Conservation (phyloP, 257 asterid genomes). For the Petrea volubilis region DNA sequence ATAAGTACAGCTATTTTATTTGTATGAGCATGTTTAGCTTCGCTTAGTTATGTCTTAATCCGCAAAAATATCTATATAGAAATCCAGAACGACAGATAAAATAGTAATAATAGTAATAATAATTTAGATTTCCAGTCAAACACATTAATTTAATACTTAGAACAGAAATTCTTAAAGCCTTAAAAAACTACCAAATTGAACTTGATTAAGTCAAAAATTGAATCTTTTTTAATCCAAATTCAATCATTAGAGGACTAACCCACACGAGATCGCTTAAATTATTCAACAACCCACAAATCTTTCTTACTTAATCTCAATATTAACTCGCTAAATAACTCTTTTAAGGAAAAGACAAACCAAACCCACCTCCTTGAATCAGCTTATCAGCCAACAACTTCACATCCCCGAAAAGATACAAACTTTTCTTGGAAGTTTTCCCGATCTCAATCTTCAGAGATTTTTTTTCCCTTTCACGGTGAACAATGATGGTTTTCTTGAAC, state of each 20-base stretch:
- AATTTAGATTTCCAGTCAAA: constrained; percentile 42
- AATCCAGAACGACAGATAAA: constrained; percentile 38
- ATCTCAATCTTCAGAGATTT: constrained; percentile 33
- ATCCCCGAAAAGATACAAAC: constrained; percentile 24
- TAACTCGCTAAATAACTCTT: constrained; percentile 4
- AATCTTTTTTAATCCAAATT: constrained; percentile 37
- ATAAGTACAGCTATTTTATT: constrained; percentile 11
- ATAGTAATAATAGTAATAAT: constrained; percentile 26
- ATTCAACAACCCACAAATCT: constrained; percentile 43
- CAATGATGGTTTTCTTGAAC: constrained; percentile 48
- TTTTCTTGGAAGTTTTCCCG: constrained; percentile 24
- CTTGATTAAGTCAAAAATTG: constrained; percentile 42
- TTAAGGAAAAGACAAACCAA: constrained; percentile 9
- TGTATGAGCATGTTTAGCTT: constrained; percentile 19
- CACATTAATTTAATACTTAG: constrained; percentile 40
- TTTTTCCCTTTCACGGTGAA: constrained; percentile 17
- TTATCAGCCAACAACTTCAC: constrained; percentile 21
- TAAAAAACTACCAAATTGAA: constrained; percentile 46
- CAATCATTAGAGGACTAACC: constrained; percentile 70
- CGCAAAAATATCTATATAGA: constrained; percentile 23
- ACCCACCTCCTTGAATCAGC: constrained; percentile 46
- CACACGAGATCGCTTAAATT: constrained; percentile 47
- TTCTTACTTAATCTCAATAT: constrained; percentile 23
- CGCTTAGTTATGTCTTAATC: constrained; percentile 48
- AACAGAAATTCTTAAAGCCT: constrained; percentile 27